Evolutionary conservation across 768 basidiomycete species (phyloP).

Genomic region (Gautieria morchelliformis): DNA sequence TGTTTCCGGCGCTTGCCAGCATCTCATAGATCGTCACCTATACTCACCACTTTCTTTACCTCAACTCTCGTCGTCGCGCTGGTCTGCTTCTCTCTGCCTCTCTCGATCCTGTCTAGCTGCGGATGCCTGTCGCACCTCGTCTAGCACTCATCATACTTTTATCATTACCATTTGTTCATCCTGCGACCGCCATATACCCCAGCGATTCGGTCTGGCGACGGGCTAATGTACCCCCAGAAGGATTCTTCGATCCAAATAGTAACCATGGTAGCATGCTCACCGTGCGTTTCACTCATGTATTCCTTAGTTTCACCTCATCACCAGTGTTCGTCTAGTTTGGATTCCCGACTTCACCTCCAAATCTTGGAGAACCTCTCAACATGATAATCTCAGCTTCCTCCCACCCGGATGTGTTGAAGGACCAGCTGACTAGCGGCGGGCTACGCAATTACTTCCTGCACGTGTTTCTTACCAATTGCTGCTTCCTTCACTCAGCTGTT

Average conservation of each 20-base stretch:
- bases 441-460: constrained; percentile 76
- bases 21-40: too few species aligned
- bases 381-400: constrained; percentile 71
- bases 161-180: neutral
- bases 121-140: neutral
- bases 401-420: constrained; percentile 55
- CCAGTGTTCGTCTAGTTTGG: neutral
- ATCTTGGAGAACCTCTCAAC: constrained; percentile 83
- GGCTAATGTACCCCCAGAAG: constrained; percentile 33
- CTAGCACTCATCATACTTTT: neutral
- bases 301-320: neutral
- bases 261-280: constrained; percentile 64
- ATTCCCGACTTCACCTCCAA: constrained; percentile 46
- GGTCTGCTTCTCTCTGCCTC: neutral
- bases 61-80: neutral
- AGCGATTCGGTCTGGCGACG: neutral
- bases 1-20: too few species aligned
- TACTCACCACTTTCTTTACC: too few species aligned
- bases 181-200: neutral
- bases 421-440: constrained; percentile 54
- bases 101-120: neutral
- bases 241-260: constrained; percentile 48
- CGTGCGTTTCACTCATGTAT: constrained; percentile 30
- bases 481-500: neutral
- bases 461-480: constrained; percentile 19